Conservation (phyloP, 2,329 filamentous ascomycete species). For the Blastomyces gilchristii region DNA sequence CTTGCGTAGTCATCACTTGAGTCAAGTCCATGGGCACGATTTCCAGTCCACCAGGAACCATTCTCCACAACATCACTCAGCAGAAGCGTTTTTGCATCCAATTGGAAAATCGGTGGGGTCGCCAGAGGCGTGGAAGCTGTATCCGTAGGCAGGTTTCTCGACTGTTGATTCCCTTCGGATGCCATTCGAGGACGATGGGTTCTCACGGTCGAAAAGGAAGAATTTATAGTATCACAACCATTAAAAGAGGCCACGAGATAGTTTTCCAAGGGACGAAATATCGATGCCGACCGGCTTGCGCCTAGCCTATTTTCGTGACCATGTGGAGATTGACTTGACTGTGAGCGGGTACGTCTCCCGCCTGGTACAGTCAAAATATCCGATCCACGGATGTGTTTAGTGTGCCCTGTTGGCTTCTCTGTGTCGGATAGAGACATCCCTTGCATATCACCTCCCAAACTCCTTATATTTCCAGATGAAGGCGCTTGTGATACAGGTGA, state of each 20-base stretch:
- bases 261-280: constrained; percentile 69
- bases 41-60: constrained; percentile 69
- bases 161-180: constrained; percentile 36
- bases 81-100: constrained; percentile 65
- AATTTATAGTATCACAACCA: constrained; percentile 62
- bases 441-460: not conserved
- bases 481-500: constrained; percentile 8
- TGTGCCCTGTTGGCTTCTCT: not conserved
- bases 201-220: constrained; percentile 56
- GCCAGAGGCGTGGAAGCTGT: constrained; percentile 21
- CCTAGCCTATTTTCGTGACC: constrained; percentile 22
- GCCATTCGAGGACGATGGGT: constrained; percentile 30
- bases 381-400: not conserved
- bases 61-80: constrained; percentile 71
- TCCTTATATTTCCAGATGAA: not conserved
- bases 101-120: constrained; percentile 44
- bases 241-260: constrained; percentile 62
- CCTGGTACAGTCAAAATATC: not conserved
- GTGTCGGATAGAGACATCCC: not conserved
- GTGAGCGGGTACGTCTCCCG: constrained; percentile 1
- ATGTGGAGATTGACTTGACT: constrained; percentile 13
- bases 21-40: constrained; percentile 33
- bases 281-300: constrained; percentile 36
- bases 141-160: constrained; percentile 24
- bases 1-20: constrained; percentile 24